Base-by-base conservation (phyloP, 148 eudicot genomes). In the Rheum nobile region DNA sequence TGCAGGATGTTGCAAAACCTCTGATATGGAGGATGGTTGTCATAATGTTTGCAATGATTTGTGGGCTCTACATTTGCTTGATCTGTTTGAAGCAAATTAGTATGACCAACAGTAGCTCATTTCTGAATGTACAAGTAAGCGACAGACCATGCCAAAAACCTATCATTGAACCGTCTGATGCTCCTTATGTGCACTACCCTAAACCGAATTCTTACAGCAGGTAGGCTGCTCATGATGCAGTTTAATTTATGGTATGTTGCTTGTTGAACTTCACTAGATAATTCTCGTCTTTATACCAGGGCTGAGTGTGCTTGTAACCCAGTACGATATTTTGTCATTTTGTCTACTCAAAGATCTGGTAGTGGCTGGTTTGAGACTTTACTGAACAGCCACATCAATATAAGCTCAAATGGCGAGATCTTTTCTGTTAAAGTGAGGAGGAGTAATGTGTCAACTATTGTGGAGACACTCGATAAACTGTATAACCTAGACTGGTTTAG, bases 351-450 rank as follows among this genome's bases (percentile, higher is more conserved):
- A 79, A 89, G 98, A 77, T 93, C 98, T 0, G 98, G 98, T 19
- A 93, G 96, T 79, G 98, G 98, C 72, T 93, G 96, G 96, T 93
- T 93, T 80, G 98, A 93, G 83, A 93, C 96, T 28, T 85, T 93
- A 77, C 68, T 93, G 38, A 93, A 93, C 50, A 93, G 93, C 80
- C 98, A 93, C 80, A 78, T 76, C 24, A 93, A 93, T 81, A 78
- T 93, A 32, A 90, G 92, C 79, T 93, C 98, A 47, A 89, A 93
- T 76, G 98, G 97, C 35, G 98, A 93, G 83, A 81, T 93, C 19
- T 93, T 93, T 79, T 89, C 92, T 61, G 88, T 84, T 72, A 93
- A 93, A 81, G 82, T 68, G 22, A 78, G 97, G 72, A 85, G 92
- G 73, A 85, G 85, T 78, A 93, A 93, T 68, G 69, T 72, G 22